phyloP scores from a whole-genome alignment of 2,329 filamentous ascomycete genomes.

The Penicillium sp. region DNA sequence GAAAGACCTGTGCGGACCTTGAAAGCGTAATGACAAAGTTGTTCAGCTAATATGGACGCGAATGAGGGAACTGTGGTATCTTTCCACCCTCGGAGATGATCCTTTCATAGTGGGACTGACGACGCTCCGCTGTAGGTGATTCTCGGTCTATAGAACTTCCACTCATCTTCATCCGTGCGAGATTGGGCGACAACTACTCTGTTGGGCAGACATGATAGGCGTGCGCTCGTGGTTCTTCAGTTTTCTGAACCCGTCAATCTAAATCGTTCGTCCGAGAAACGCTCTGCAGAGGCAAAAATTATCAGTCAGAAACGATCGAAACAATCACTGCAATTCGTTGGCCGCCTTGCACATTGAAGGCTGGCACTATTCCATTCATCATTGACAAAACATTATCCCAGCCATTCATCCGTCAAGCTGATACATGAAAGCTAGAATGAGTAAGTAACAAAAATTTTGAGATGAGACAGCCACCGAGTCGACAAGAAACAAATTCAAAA shows the following conservation, averaged over 20 bases:
- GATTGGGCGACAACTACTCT: neutral
- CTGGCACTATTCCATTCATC: neutral
- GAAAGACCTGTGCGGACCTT: neutral
- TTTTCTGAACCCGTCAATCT: neutral
- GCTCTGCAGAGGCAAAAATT: neutral
- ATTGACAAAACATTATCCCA: neutral
- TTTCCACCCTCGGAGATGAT: neutral
- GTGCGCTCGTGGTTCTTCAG: neutral
- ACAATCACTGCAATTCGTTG: neutral
- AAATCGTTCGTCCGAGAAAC: neutral
- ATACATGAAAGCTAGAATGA: neutral
- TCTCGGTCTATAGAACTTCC: no score
- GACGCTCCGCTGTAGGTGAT: no score
- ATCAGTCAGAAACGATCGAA: neutral
- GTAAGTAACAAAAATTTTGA: neutral
- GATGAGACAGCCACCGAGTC: constrained; percentile 5
- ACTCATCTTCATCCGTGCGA: neutral
- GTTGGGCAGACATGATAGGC: neutral
- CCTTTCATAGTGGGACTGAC: no score
- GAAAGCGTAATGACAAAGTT: neutral
- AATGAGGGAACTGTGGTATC: neutral
- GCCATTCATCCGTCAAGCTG: neutral
- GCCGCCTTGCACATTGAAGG: neutral
- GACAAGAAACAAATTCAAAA: neutral
- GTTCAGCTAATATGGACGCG: neutral